Base-by-base conservation (phyloP, 2,329 filamentous ascomycete genomes). In the Fusarium sp. region DNA sequence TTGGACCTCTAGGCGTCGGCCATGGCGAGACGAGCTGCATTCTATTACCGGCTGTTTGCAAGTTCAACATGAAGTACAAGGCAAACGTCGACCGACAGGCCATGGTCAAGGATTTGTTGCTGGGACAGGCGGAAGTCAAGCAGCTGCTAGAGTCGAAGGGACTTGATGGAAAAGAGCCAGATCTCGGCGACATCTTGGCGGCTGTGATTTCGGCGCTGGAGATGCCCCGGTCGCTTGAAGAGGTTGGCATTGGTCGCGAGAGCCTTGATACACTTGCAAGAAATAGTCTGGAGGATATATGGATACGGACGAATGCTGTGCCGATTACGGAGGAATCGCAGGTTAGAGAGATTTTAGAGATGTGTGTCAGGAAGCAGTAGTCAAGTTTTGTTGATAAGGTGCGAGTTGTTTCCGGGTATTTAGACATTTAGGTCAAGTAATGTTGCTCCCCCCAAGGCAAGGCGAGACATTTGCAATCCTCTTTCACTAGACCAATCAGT, bases 1-100 rank as follows among this genome's bases (percentile, higher is more conserved):
- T 89, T 0, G 87, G 87, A 0, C 88, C 89, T 0, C 77, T 89
- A 4, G 89, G 89, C 0, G 89, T 91, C 3, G 86, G 87, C 0
- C 89, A 92, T 75, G 89, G 89, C 13, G 89, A 90, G 78, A 91
- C 89, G 0, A 73, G 71, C 11, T 73, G 71, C 11, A 73, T 74
- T 22, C 31, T 91, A 86, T 76, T 86, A 88, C 54, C 82, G 89
- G 64, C 82, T 87, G 38, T 91, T 7, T 87, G 87, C 76, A 88
- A 87, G 76, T 91, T 84, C 76, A 92, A 91, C 66, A 81, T 82
- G 1, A 10, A 38, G 0, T 56, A 31, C 2, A 78, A 76, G 38
- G 65, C 76, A 0, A 77, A 82, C 1, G 82, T 87, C 4, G 76
- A 77, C 5, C 59, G 75, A 14, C 71, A 80, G 42, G 77, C 76